Conservation (phyloP, 129 eudicot genomes). For the Deinandra increscens region DNA sequence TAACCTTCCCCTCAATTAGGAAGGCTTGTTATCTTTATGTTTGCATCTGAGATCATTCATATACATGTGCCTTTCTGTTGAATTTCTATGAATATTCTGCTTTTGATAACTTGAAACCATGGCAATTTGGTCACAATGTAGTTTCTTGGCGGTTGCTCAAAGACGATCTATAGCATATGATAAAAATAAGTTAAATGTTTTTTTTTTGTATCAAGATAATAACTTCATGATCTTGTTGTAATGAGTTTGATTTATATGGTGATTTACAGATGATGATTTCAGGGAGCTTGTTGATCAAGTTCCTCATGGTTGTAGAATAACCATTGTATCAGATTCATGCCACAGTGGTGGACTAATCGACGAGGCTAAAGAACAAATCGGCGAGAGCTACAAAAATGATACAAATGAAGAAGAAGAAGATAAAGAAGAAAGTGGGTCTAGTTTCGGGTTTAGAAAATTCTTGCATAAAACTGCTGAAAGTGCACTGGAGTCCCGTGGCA, state of each 20-base stretch:
- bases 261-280: conserved; percentile 75
- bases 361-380: conserved; percentile 82
- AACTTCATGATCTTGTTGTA: neutral
- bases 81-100: neutral
- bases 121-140: neutral
- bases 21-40: neutral
- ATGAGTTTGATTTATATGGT: conserved; percentile 8
- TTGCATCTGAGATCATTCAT: conserved; percentile 13
- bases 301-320: conserved; percentile 78
- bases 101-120: neutral
- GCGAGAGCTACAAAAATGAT: conserved; percentile 45
- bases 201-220: neutral
- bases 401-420: conserved; percentile 27
- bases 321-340: conserved; percentile 94
- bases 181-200: neutral
- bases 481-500: conserved; percentile 81
- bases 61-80: neutral
- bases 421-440: conserved; percentile 45
- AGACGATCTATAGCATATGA: neutral
- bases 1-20: neutral
- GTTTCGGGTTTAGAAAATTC: conserved; percentile 64
- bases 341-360: conserved; percentile 96
- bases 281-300: conserved; percentile 82
- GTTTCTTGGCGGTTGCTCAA: neutral
- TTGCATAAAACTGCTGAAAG: conserved; percentile 56